These are phyloP conservation scores for Boletus huronensis DNA, from an alignment of 768 basidiomycete species.

Conservation along the genomic window DNA sequence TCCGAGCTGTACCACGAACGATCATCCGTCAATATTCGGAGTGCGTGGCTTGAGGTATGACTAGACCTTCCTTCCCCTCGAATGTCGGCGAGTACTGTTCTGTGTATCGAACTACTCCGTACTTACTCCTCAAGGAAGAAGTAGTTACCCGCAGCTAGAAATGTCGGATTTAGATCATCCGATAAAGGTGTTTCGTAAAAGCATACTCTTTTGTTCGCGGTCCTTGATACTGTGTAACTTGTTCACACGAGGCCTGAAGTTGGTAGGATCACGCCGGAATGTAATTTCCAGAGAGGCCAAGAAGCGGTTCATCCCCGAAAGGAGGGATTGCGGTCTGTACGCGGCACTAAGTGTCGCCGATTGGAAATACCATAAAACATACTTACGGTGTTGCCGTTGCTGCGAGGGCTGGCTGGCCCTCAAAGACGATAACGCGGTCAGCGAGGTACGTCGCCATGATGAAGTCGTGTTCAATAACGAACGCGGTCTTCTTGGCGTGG, in stretches of 20 bases:
- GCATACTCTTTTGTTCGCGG: slow-evolving; percentile 78
- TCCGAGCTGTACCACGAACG: slow-evolving; percentile 7
- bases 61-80: slow-evolving; percentile 13
- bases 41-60: slow-evolving; percentile 1
- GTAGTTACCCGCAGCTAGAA: slow-evolving; percentile 74
- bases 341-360: not conserved
- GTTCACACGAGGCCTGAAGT: slow-evolving; percentile 87
- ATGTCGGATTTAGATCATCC: slow-evolving; percentile 5
- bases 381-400: slow-evolving; percentile 91
- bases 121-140: slow-evolving; percentile 86
- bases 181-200: not conserved
- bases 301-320: slow-evolving; percentile 98
- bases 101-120: not conserved
- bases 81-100: not conserved
- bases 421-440: slow-evolving; percentile 93
- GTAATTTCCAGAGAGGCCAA: slow-evolving; percentile 94
- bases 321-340: slow-evolving; percentile 82
- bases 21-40: slow-evolving; percentile 9
- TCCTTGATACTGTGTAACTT: slow-evolving; percentile 84
- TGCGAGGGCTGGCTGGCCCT: slow-evolving; percentile 78
- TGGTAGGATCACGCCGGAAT: slow-evolving; percentile 96
- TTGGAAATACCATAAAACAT: not conserved
- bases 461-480: slow-evolving; percentile 99
- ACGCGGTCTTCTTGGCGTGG: slow-evolving; percentile 95
- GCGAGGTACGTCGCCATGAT: slow-evolving; percentile 99